Evolutionary conservation across 192 early-diverging fungal genomes (phyloP).

Genomic region (Backusella morwellensis): DNA sequence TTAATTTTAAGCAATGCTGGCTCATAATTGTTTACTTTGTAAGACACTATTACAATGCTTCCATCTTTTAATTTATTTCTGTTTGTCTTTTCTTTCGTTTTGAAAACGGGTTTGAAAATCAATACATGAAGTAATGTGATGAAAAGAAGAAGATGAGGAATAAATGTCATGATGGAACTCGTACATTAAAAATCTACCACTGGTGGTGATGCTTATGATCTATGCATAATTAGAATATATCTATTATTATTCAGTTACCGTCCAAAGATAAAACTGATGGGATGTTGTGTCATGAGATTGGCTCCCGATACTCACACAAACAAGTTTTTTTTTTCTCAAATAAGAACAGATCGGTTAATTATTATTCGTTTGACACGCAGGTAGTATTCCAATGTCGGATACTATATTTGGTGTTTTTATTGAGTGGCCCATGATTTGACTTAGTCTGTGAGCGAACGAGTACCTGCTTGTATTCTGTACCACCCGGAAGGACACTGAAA

Average conservation of each 20-base stretch:
- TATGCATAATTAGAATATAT: slow-evolving; percentile 3
- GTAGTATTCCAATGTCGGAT: background rate
- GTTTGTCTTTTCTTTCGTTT: background rate
- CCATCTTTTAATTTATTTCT: background rate
- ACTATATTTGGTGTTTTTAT: background rate
- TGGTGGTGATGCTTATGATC: background rate
- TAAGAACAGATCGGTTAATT: slow-evolving; percentile 5
- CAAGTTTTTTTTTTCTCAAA: slow-evolving; percentile 2
- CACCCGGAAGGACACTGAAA: background rate
- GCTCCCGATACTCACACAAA: background rate
- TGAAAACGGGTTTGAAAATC: background rate
- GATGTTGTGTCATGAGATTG: background rate
- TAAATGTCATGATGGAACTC: background rate
- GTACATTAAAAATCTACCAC: background rate
- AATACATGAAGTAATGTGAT: background rate
- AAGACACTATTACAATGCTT: background rate
- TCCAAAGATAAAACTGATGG: background rate
- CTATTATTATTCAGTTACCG: background rate
- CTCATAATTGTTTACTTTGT: too few species aligned
- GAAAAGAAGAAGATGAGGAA: background rate
- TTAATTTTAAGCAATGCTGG: too few species aligned
- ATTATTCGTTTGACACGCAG: slow-evolving; percentile 3
- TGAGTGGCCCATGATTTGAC: background rate
- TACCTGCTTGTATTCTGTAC: background rate
- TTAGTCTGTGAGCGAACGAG: background rate